Evolutionary conservation across 2,329 filamentous ascomycete species (phyloP).

Genomic region (Pseudophaeomoniella oleicola): DNA sequence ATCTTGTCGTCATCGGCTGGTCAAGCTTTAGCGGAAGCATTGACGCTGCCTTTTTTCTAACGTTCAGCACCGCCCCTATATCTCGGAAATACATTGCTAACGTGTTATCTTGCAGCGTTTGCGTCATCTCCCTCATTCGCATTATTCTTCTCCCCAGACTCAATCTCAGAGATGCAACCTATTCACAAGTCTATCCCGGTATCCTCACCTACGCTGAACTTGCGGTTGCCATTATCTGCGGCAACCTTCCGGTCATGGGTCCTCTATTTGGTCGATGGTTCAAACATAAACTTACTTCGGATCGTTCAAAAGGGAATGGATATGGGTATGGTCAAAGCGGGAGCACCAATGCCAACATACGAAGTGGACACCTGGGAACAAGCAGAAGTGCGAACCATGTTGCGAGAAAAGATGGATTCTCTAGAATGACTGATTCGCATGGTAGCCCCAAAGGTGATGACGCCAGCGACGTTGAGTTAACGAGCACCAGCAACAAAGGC

Average conservation of each 20-base stretch:
- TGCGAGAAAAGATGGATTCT: no score
- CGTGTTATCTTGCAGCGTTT: not conserved
- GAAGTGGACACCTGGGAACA: no score
- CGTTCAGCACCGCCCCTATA: not conserved
- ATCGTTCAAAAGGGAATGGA: not conserved
- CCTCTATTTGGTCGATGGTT: slow-evolving; percentile 1
- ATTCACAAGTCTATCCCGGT: not conserved
- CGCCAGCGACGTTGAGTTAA: not conserved
- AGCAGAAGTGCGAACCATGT: no score
- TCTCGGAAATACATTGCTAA: not conserved
- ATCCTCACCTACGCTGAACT: not conserved
- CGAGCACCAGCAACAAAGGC: no score
- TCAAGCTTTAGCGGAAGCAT: no score
- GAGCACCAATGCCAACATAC: no score
- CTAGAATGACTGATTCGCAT: no score
- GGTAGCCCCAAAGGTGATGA: no score
- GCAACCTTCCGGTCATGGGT: slow-evolving; percentile 1
- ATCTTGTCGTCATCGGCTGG: no score
- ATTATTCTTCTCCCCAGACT: not conserved
- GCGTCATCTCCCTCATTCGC: slow-evolving; percentile 1
- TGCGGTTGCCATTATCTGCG: slow-evolving; percentile 1
- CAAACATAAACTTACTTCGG: not conserved
- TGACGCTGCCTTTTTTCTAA: no score
- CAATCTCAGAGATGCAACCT: not conserved
- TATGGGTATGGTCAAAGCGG: not conserved